These are phyloP conservation scores for Colletotrichum sp. DNA, from an alignment of 2,329 filamentous ascomycete genomes.

Conservation along the genomic window DNA sequence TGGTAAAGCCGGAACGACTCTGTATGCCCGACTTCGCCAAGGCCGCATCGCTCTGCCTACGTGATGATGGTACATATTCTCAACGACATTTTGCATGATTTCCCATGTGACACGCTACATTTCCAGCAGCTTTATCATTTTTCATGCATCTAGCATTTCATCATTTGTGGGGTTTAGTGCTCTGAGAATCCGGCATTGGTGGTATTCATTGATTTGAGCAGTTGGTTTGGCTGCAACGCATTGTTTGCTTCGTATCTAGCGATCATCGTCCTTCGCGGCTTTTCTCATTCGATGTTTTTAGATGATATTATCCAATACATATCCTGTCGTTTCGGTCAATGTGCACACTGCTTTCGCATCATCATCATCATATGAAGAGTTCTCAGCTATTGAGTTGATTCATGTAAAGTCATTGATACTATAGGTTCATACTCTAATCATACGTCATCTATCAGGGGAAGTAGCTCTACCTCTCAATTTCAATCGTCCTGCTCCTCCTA, in stretches of 20 bases:
- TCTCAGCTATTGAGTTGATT: background rate
- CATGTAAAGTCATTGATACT: background rate
- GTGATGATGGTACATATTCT: background rate
- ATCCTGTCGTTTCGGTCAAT: background rate
- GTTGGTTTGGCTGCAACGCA: background rate
- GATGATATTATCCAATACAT: background rate
- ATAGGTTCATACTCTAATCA: background rate
- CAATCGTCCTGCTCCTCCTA: background rate
- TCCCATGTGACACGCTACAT: fast-evolving
- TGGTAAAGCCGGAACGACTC: background rate
- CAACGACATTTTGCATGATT: background rate
- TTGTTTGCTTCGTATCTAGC: background rate
- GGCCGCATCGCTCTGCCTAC: background rate
- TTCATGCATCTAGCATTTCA: background rate
- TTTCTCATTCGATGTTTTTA: fast-evolving
- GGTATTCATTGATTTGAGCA: background rate
- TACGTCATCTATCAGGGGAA: fast-evolving
- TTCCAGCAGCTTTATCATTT: background rate
- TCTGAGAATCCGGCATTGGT: fast-evolving
- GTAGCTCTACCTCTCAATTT: background rate
- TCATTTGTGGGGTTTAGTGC: fast-evolving
- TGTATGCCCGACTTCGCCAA: background rate
- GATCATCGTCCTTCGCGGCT: background rate
- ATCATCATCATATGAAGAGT: background rate
- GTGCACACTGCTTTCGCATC: background rate